Evolutionary conservation across 176 grass and related monocot species (phyloP), one percentile per base, ranked within the genome.

Genomic region (Cymbopogon citratus): DNA sequence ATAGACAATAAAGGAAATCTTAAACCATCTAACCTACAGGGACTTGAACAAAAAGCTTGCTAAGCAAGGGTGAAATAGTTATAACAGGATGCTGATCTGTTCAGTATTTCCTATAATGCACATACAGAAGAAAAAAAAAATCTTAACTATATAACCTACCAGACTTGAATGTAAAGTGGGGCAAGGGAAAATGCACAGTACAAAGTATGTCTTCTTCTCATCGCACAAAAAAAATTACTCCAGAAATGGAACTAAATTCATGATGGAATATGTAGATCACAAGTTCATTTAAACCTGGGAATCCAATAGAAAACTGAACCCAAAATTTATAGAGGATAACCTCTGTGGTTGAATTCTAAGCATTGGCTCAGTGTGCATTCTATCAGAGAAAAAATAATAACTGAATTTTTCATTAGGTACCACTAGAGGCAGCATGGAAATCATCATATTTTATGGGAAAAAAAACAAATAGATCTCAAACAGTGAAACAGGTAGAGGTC

Each of bases 41-140:
- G 5, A 77, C 26, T 54, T 57, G n/a, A 81, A 43, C 64, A 25
- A 43, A 73, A 73, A 72, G 7, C 41, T 43, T 74, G 6, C 10
- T 49, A 78, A 48, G 39, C 28, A 84, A 87, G 48, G 52, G 26
- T 25, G 84, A 57, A 84, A 9, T 66, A 87, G 57, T 69, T 78
- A 76, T 67, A 89, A 38, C 27, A 78, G 13, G 29, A 82, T 82
- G 39, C 16, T 67, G 63, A 35, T 66, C 64, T 56, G 48, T 51
- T 69, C 52, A 54, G 3, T 76, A 56, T 66, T 65, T 78, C 36
- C 27, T 65, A 66, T 71, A 12, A 89, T 38, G 46, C 43, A 33
- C 73, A 68, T 26, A 49, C 3, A 79, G 34, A 41, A 73, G 44
- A 69, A 69, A 13, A 21, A 13, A 21, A 40, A 41, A 38, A 69